Evolutionary conservation across 202 grass and related monocot genomes (phyloP).

Genomic region (Eragrostis tef): DNA sequence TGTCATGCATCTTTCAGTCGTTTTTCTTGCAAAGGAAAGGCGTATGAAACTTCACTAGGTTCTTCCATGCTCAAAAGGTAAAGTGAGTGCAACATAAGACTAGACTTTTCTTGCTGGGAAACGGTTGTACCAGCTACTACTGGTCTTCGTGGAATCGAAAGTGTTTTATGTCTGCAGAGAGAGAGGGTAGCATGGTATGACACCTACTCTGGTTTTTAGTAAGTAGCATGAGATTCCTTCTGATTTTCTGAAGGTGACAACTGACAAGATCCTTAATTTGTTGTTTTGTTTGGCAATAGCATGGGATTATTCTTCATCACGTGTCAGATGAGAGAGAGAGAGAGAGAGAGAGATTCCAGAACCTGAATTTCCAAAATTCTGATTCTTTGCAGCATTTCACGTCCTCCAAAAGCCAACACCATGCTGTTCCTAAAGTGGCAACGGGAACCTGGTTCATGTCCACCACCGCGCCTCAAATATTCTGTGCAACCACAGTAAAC

Average conservation of each 20-base stretch:
- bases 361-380: slow-evolving; percentile 5
- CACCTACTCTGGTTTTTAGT: neutral
- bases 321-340: too few species aligned
- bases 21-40: slow-evolving; percentile 30
- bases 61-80: neutral
- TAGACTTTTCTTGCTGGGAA: neutral
- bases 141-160: neutral
- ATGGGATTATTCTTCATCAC: neutral
- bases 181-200: neutral
- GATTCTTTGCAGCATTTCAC: slow-evolving; percentile 14
- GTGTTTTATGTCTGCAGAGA: too few species aligned
- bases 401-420: slow-evolving; percentile 5
- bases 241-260: neutral
- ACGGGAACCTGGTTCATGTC: neutral
- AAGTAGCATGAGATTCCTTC: slow-evolving; percentile 22
- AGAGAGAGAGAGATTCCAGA: neutral
- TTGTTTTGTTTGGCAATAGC: neutral
- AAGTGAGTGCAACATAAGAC: neutral
- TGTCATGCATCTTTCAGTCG: neutral
- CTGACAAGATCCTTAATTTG: neutral
- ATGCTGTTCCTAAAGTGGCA: neutral
- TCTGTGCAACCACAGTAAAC: neutral
- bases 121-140: neutral
- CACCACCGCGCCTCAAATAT: neutral
- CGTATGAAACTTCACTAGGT: slow-evolving; percentile 27